Evolutionary conservation across 1,284 basidiomycete genomes (phyloP), one percentile per base, ranked within the genome.

Genomic region (Malassezia yamatoensis): DNA sequence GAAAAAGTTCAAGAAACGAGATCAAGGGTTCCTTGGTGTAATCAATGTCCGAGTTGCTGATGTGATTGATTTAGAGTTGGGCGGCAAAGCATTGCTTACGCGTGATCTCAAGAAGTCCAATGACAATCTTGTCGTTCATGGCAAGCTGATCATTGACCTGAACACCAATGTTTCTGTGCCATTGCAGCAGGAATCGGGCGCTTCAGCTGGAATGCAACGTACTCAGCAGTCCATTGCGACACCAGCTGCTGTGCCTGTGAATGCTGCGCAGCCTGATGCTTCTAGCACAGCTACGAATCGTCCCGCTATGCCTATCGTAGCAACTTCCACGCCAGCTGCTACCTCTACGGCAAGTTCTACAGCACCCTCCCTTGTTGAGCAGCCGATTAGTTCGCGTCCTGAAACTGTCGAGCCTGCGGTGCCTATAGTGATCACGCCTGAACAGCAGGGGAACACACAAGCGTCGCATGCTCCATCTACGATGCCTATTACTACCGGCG

Each of bases 11-110:
- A 94, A 93, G 79, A 81, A 87, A 77, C 85, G 85, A 76, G 89
- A 94, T 76, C 90, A 94, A 74, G 90, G 90, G 5, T 94, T 94
- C 77, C 79, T 96, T 45, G 90, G 90, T 51, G 89, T 91, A 29
- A 89, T 94, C 71, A 93, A 93, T 74, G 82, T 96, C 67, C 83
- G 84, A 62, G 87, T 94, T 58, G 83, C 85, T 62, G 87, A 90
- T 76, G 85, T 87, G n/a, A 79, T 94, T 49, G 90, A 93, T 75
- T 80, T 93, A 38, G 87, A 89, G 61, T 77, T 90, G 15, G 90
- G 87, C 51, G 87, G 87, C 13, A 88, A 91, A 76, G 88, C 88
- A 87, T 61, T 74, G 11, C 64, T 74, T 38, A 74, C 72, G 43
- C 66, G 72, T 44, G 72, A 74, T 50, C 63, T 74, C 39, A 73